phyloP scores from a whole-genome alignment of 2,329 filamentous ascomycete species.

The Calonectria pseudoturangicola region DNA sequence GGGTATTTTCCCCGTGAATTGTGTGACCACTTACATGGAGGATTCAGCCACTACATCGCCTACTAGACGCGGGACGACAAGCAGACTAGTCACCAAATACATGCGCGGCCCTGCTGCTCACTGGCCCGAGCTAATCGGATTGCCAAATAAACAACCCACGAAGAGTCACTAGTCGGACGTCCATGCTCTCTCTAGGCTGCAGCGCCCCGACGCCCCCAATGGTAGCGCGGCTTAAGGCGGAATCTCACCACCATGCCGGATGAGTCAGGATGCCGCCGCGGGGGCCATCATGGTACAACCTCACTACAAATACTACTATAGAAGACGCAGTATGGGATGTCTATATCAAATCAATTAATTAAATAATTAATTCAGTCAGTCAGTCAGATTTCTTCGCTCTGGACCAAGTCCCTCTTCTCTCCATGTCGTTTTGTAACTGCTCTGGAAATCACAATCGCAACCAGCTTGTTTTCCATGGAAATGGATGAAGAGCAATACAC shows the following conservation, averaged over 20 bases:
- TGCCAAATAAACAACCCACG: neutral
- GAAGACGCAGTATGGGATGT: neutral
- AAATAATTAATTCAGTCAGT: neutral
- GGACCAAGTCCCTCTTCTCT: neutral
- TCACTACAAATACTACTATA: constrained; percentile 20
- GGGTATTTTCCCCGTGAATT: neutral
- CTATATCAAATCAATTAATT: neutral
- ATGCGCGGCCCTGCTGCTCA: neutral
- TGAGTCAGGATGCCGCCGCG: constrained; percentile 35
- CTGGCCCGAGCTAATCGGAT: neutral
- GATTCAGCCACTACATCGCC: neutral
- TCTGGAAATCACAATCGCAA: neutral
- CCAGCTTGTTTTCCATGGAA: neutral
- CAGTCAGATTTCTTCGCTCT: neutral
- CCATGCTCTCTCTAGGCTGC: constrained; percentile 36
- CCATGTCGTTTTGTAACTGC: neutral
- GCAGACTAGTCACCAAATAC: neutral
- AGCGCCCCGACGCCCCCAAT: constrained; percentile 16
- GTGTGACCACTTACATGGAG: neutral
- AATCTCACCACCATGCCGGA: constrained; percentile 27
- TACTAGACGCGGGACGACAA: neutral
- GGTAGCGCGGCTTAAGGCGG: constrained; percentile 7
- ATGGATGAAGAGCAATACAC: neutral
- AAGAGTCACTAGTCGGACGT: constrained; percentile 19
- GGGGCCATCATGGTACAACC: neutral